Conservation (phyloP, 345 rosid genomes). For the Atalantia buxifolia region DNA sequence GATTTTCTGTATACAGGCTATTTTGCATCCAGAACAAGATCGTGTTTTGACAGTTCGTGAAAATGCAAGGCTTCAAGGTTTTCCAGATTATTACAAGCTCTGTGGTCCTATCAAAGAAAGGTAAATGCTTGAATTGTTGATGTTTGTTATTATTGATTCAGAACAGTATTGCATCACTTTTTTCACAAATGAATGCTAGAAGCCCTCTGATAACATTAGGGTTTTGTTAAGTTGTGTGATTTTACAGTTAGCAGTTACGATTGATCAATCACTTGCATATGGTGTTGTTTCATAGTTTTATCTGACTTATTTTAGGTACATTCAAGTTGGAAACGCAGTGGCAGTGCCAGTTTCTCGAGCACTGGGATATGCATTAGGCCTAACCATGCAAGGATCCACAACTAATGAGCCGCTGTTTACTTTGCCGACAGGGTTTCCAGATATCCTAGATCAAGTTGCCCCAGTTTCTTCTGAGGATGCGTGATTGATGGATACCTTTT, state of each 20-base stretch:
- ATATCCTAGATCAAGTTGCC: not conserved
- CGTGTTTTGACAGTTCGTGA: conserved; percentile 65
- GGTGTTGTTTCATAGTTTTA: not conserved
- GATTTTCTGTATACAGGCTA: conserved; percentile 31
- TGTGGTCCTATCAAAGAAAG: conserved; percentile 64
- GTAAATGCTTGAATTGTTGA: conserved; percentile 16
- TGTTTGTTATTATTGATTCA: no score
- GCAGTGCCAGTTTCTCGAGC: conserved; percentile 77
- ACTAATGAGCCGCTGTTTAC: conserved; percentile 29
- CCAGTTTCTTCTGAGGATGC: conserved; percentile 31
- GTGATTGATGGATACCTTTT: not conserved
- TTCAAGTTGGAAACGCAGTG: conserved; percentile 78
- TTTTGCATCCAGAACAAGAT: conserved; percentile 64
- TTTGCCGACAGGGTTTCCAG: conserved; percentile 38
- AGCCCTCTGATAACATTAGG: no score
- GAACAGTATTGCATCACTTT: not conserved
- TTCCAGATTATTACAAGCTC: conserved; percentile 61
- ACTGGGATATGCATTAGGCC: conserved; percentile 50
- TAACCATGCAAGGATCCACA: conserved; percentile 32
- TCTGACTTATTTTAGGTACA: conserved; percentile 35
- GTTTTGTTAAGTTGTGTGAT: no score
- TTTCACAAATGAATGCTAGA: not conserved
- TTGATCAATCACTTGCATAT: not conserved
- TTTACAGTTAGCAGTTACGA: not conserved
- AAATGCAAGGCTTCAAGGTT: conserved; percentile 75